Percentiles rank a stretch among this genome's conserved stretches.
Evolutionary conservation across 371 early-diverging fungal species (phyloP).

Genomic region (Mortierella sp.): DNA sequence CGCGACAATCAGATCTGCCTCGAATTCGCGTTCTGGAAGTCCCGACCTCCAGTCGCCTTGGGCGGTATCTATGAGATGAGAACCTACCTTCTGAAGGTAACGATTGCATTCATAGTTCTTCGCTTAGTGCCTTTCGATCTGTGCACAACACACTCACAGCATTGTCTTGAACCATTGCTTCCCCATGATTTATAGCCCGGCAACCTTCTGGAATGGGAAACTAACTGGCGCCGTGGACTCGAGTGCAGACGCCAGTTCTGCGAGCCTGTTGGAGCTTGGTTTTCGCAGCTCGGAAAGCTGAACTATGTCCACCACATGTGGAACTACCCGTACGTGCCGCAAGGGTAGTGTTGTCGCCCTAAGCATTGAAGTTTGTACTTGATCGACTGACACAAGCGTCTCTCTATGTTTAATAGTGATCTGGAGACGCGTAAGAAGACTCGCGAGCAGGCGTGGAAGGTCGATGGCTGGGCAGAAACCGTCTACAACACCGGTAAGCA

Average conservation of each 20-base stretch:
- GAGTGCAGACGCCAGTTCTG: constrained; percentile 89
- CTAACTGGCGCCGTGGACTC: constrained; percentile 89
- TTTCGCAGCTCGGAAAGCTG: constrained; percentile 90
- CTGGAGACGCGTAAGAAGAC: constrained; percentile 88
- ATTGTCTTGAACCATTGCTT: background rate
- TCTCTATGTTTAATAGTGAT: constrained; percentile 62
- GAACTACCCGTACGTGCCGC: constrained; percentile 79
- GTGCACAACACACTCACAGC: background rate
- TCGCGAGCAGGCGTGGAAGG: constrained; percentile 93
- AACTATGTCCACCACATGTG: constrained; percentile 96
- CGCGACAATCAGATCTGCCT: constrained; percentile 90
- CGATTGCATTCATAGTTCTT: background rate
- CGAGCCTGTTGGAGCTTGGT: constrained; percentile 96
- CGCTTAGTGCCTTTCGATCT: background rate
- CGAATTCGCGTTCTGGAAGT: constrained; percentile 95
- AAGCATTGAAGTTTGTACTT: background rate
- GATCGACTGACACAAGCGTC: background rate
- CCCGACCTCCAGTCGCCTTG: constrained; percentile 77
- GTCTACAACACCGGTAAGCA: constrained; percentile 88
- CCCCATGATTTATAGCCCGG: constrained; percentile 74
- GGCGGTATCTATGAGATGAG: constrained; percentile 93
- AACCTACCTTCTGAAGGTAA: constrained; percentile 85
- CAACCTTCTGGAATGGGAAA: constrained; percentile 92
- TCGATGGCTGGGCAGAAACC: constrained; percentile 94
- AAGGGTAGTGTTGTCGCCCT: background rate